phyloP scores from a whole-genome alignment of 306 rosid genomes.

The Myrica gale region DNA sequence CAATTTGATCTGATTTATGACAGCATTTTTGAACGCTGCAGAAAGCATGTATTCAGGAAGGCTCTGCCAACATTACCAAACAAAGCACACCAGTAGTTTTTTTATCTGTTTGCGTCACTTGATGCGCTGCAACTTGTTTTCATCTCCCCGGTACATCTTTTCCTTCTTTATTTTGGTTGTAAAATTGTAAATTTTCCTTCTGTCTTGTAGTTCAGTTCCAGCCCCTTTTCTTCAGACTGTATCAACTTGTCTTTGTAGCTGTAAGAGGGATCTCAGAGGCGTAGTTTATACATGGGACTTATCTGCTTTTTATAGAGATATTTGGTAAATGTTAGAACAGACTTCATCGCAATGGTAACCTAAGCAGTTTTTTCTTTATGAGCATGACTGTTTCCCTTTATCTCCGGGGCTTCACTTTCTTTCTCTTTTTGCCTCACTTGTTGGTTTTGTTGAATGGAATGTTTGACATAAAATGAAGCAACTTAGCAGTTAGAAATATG shows the following conservation, averaged over 20 bases:
- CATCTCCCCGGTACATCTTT: conserved; percentile 12
- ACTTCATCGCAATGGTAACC: conserved; percentile 6
- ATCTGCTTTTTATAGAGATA: conserved; percentile 2
- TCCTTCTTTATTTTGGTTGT: conserved; percentile 23
- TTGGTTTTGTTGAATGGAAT: no score
- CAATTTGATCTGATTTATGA: conserved; percentile 85
- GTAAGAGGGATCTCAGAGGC: conserved; percentile 31
- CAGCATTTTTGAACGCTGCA: conserved; percentile 89
- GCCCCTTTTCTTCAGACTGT: not conserved
- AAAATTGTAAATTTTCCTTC: conserved; percentile 29
- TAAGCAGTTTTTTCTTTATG: not conserved
- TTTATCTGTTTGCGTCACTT: conserved; percentile 8
- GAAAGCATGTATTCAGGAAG: conserved; percentile 81
- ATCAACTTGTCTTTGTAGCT: conserved; percentile 26
- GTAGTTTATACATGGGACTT: conserved; percentile 27
- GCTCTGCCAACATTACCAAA: conserved; percentile 70
- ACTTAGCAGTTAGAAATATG: no score
- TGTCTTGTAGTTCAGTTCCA: not conserved
- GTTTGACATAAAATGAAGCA: no score
- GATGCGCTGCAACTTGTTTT: conserved; percentile 12
- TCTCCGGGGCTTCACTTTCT: not conserved
- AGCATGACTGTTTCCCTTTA: not conserved
- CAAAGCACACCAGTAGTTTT: conserved; percentile 50
- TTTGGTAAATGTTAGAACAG: not conserved
- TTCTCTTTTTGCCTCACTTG: not conserved